phyloP scores from a whole-genome alignment of 306 rosid species.

The Castanea sativa region DNA sequence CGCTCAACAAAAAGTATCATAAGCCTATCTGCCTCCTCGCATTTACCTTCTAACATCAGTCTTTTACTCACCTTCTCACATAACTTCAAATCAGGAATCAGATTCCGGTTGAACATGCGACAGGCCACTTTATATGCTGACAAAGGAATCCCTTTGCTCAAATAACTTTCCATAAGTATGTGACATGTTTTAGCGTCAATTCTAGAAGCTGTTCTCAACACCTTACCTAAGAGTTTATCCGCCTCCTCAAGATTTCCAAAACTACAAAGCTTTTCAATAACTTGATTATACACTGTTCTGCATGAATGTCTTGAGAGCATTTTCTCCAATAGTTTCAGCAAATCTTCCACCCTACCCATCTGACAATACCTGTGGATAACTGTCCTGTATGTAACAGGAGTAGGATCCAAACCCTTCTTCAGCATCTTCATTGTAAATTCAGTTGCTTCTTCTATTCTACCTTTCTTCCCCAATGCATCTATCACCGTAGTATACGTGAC shows the following conservation, averaged over 20 bases:
- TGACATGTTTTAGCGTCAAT: constrained; percentile 77
- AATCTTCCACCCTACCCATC: constrained; percentile 61
- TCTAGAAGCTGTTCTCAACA: constrained; percentile 87
- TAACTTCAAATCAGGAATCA: constrained; percentile 75
- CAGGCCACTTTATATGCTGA: constrained; percentile 80
- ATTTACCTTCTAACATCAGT: constrained; percentile 55
- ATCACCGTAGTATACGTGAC: constrained; percentile 75
- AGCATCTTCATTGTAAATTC: constrained; percentile 67
- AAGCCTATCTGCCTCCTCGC: constrained; percentile 77
- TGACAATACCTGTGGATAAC: constrained; percentile 74
- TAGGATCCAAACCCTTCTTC: constrained; percentile 64
- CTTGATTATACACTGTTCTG: constrained; percentile 66
- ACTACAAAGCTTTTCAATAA: constrained; percentile 78
- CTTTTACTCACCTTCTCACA: constrained; percentile 72
- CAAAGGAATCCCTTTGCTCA: constrained; percentile 55
- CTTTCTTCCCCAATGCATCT: constrained; percentile 69
- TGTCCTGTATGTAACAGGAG: constrained; percentile 79
- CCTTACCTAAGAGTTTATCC: constrained; percentile 63
- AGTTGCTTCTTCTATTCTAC: constrained; percentile 70
- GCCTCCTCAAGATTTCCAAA: constrained; percentile 78
- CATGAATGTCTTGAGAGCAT: constrained; percentile 58
- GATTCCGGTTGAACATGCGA: constrained; percentile 79
- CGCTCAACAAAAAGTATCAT: constrained; percentile 76
- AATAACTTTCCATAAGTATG: constrained; percentile 67
- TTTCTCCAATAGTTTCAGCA: constrained; percentile 61